Conservation (phyloP, 495 filamentous ascomycete genomes). For the Hyaloscypha bicolor region DNA sequence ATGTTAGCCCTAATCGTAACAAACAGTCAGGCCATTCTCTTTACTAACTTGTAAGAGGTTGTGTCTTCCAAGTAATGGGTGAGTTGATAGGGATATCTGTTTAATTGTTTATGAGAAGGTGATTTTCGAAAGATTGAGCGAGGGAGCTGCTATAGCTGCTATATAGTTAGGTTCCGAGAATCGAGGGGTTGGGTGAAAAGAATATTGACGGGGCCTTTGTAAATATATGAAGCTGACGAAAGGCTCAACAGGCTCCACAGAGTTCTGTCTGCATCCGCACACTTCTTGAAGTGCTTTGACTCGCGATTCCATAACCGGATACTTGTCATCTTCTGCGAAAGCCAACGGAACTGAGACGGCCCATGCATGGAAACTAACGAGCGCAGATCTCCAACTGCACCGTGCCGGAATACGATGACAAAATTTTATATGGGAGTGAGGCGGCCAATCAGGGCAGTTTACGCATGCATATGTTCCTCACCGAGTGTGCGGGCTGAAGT, state of each 20-base stretch:
- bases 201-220: not conserved
- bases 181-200: not conserved
- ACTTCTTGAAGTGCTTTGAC: not conserved
- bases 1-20: not conserved
- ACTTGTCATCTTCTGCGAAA: not conserved
- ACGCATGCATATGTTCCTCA: not conserved
- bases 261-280: not conserved
- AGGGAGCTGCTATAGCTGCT: not conserved
- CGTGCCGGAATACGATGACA: not conserved
- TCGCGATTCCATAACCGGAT: not conserved
- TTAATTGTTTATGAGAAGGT: not conserved
- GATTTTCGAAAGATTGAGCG: not conserved
- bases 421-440: not conserved
- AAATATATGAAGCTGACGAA: not conserved
- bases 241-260: not conserved
- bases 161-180: not conserved
- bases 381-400: not conserved
- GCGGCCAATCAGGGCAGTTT: constrained; percentile 1
- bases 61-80: not conserved
- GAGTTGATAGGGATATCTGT: not conserved
- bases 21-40: not conserved
- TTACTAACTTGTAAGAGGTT: constrained; percentile 3
- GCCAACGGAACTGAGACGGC: not conserved
- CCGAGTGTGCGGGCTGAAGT: constrained; percentile 3
- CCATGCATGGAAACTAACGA: not conserved